Evolutionary conservation across 805 yeast genomes (phyloP).

Genomic region (Trichomonascus vanleenenianus): DNA sequence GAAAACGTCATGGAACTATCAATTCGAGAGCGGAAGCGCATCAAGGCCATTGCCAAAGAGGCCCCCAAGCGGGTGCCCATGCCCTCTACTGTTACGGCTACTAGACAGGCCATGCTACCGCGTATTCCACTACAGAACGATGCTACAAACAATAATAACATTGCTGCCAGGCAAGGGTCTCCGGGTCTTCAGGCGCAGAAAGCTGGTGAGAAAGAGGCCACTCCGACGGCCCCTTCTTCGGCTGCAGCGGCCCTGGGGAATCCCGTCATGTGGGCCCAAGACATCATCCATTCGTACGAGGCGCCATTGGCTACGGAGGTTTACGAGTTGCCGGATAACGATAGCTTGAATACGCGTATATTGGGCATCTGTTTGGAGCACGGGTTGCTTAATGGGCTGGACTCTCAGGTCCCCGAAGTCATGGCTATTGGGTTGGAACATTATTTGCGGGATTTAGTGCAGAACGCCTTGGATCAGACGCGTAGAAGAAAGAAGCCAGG

Average conservation of each 20-base stretch:
- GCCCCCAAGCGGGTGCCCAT: conserved; percentile 59
- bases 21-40: conserved; percentile 72
- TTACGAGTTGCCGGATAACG: conserved; percentile 76
- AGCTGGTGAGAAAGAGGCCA: not conserved
- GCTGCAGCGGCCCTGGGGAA: conserved; percentile 15
- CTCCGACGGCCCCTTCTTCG: conserved; percentile 3
- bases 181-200: not conserved
- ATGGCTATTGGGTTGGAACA: conserved; percentile 73
- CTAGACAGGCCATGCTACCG: conserved; percentile 55
- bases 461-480: conserved; percentile 65
- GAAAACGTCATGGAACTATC: conserved; percentile 83
- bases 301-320: conserved; percentile 72
- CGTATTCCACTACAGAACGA: conserved; percentile 63
- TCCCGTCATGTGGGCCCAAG: conserved; percentile 76
- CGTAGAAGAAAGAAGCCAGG: conserved; percentile 45
- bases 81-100: conserved; percentile 30
- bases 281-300: conserved; percentile 76
- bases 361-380: conserved; percentile 81
- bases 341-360: conserved; percentile 57
- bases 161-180: not conserved
- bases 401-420: conserved; percentile 69
- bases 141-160: not conserved
- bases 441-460: conserved; percentile 67
- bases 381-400: conserved; percentile 78
- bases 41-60: conserved; percentile 72